Evolutionary conservation across 495 filamentous ascomycete genomes (phyloP).

Genomic region (Cenococcum geophilum): DNA sequence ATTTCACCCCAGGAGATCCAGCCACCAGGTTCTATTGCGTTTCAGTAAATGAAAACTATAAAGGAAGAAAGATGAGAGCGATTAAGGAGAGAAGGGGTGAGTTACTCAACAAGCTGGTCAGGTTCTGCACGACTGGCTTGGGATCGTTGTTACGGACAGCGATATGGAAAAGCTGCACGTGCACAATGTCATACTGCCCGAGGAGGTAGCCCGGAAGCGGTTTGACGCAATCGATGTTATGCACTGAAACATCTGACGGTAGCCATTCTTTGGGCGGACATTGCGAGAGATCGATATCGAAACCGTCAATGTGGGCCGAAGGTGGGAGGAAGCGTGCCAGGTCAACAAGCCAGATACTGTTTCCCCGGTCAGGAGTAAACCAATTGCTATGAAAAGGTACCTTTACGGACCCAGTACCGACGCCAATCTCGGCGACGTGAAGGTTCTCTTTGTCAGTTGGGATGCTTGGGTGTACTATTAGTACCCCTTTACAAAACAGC

Average conservation of each 20-base stretch:
- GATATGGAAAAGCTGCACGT: conserved; percentile 5
- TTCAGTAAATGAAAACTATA: not conserved
- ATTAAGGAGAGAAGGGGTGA: not conserved
- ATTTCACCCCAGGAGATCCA: conserved; percentile 3
- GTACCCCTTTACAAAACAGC: too few relatives aligned
- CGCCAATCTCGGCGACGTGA: conserved; percentile 7
- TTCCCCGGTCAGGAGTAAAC: not conserved
- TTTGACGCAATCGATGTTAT: not conserved
- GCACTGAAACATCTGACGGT: not conserved
- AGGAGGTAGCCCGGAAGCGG: not conserved
- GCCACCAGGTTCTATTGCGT: conserved; percentile 2
- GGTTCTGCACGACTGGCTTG: conserved; percentile 1
- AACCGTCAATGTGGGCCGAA: not conserved
- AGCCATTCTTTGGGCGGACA: conserved; percentile 14
- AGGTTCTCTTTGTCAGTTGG: not conserved
- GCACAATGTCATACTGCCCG: conserved; percentile 6
- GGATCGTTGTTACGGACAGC: not conserved
- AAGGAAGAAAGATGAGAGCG: not conserved
- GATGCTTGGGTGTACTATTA: conserved; percentile 7
- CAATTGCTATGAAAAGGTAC: too few relatives aligned
- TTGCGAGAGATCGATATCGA: conserved; percentile 10
- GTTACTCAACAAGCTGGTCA: conserved; percentile 4
- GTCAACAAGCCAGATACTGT: conserved; percentile 10
- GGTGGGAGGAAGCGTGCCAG: not conserved
- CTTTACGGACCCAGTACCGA: not conserved